phyloP scores from a whole-genome alignment of 805 yeast species.

The Nakazawaea pomicola region DNA sequence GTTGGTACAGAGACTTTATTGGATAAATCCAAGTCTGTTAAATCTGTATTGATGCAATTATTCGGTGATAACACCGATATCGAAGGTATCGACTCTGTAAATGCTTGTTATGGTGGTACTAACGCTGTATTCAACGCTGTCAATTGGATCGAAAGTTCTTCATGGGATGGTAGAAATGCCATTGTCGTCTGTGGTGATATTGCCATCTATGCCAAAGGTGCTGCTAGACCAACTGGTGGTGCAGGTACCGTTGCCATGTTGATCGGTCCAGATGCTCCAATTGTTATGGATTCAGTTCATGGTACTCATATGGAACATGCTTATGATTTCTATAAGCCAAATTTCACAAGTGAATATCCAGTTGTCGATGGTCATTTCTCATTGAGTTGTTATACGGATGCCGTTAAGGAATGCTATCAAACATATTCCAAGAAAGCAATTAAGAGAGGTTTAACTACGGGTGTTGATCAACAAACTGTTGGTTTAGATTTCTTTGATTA shows the following conservation, averaged over 20 bases:
- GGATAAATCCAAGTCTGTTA: conserved; percentile 95
- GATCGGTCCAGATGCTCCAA: conserved; percentile 97
- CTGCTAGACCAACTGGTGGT: conserved; percentile 99
- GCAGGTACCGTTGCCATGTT: conserved; percentile 94
- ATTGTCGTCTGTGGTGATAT: conserved; percentile 97
- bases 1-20: conserved; percentile 97
- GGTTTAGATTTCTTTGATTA: conserved; percentile 81
- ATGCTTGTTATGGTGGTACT: conserved; percentile 99
- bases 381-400: conserved; percentile 87
- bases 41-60: conserved; percentile 91
- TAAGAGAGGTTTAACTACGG: conserved; percentile 40
- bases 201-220: conserved; percentile 94
- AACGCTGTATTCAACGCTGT: conserved; percentile 88
- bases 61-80: conserved; percentile 84
- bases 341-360: conserved; percentile 94
- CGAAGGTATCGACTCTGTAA: conserved; percentile 93
- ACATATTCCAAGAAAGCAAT: conserved; percentile 74
- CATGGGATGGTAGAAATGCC: conserved; percentile 99
- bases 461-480: conserved; percentile 48
- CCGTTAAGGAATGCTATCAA: conserved; percentile 82
- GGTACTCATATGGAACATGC: conserved; percentile 96
- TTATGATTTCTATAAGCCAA: conserved; percentile 97
- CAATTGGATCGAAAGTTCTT: conserved; percentile 92
- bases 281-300: conserved; percentile 83
- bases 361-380: conserved; percentile 97